Evolutionary conservation across 129 eudicot genomes (phyloP).

Genomic region (Oenanthe sinensis): DNA sequence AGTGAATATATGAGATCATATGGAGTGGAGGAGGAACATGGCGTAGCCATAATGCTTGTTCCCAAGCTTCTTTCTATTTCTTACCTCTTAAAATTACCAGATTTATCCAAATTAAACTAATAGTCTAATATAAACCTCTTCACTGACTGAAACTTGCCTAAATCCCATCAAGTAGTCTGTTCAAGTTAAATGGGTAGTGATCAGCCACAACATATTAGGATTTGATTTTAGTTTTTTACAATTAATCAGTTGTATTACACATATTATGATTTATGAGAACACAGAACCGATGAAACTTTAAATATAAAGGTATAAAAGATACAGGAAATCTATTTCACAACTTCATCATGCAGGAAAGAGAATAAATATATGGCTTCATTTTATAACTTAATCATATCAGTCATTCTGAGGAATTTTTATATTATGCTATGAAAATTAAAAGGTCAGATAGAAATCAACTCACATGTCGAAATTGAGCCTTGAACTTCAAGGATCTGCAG

Average conservation of each 20-base stretch:
- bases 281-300: background rate
- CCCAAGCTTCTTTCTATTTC: background rate
- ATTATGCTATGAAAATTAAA: background rate
- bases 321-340: background rate
- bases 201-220: background rate
- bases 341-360: background rate
- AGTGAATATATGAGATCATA: background rate
- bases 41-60: background rate
- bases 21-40: background rate
- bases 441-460: slow-evolving; percentile 11
- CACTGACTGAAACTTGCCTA: background rate
- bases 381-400: background rate
- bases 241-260: background rate
- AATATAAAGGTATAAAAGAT: background rate
- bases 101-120: background rate
- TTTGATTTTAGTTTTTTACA: background rate
- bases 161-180: background rate
- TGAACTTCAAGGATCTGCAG: slow-evolving; percentile 33
- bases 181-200: background rate
- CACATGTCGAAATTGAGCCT: slow-evolving; percentile 28
- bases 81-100: background rate
- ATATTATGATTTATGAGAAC: background rate
- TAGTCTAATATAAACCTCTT: background rate
- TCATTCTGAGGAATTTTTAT: background rate
- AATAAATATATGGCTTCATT: background rate